A percentile compares a stretch with the other conserved stretches of the same genome.
phyloP scores from a whole-genome alignment of 2,329 filamentous ascomycete genomes.

The Seiridium unicorne region DNA sequence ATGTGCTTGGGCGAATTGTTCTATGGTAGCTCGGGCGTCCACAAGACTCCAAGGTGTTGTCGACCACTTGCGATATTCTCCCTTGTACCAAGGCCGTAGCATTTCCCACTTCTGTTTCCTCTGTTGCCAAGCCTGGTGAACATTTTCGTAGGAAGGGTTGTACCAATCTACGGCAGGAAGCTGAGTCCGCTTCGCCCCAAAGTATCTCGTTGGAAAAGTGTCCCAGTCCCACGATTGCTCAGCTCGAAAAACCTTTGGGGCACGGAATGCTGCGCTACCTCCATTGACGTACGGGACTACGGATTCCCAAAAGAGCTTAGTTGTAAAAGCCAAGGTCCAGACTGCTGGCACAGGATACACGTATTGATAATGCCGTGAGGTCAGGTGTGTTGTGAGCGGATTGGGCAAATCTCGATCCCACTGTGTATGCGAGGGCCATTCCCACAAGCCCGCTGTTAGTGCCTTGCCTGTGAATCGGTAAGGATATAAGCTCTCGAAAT shows the following conservation, averaged over 20 bases:
- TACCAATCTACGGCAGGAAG: background rate
- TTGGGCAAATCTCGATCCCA: too few species aligned
- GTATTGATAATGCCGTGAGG: background rate
- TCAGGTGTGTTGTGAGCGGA: background rate
- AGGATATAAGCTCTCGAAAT: background rate
- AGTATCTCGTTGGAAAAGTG: background rate
- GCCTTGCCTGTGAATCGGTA: background rate
- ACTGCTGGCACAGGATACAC: background rate
- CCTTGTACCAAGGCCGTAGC: conserved; percentile 6
- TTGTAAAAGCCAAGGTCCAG: background rate
- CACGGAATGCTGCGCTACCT: background rate
- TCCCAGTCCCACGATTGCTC: background rate
- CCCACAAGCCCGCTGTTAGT: background rate
- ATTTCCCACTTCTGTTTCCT: background rate
- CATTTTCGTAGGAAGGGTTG: background rate
- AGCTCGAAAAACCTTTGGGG: background rate
- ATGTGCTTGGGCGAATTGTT: conserved; percentile 8
- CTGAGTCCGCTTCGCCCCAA: background rate
- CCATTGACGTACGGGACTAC: background rate
- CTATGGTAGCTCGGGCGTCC: background rate
- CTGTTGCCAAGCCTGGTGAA: background rate
- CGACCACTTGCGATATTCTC: conserved; percentile 4
- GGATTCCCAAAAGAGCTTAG: background rate
- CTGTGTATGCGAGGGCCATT: background rate
- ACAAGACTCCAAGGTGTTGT: conserved; percentile 8